Evolutionary conservation across 2,329 filamentous ascomycete species (phyloP).

Genomic region (Aspergillus ochraceus): DNA sequence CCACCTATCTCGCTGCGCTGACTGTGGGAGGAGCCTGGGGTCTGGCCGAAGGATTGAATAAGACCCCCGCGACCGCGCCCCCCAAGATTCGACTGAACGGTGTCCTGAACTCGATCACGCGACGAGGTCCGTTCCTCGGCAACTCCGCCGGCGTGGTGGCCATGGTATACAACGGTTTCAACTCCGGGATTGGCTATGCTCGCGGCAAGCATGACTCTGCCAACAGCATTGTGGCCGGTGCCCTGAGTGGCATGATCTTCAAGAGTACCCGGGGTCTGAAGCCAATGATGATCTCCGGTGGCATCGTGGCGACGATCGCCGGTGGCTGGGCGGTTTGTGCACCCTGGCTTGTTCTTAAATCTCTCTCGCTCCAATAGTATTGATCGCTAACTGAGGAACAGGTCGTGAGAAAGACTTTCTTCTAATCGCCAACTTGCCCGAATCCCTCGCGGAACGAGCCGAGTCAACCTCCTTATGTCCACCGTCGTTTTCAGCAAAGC

Average conservation of each 20-base stretch:
- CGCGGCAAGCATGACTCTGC: constrained; percentile 85
- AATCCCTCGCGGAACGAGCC: constrained; percentile 18
- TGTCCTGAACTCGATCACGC: constrained; percentile 89
- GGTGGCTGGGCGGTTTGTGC: constrained; percentile 86
- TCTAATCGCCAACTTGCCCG: constrained; percentile 35
- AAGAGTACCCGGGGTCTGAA: constrained; percentile 89
- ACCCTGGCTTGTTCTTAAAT: constrained; percentile 4
- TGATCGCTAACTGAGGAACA: constrained; percentile 26
- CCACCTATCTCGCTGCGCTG: constrained; percentile 88
- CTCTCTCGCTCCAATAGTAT: constrained; percentile 5
- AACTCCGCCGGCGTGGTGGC: constrained; percentile 96
- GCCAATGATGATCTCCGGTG: constrained; percentile 93
- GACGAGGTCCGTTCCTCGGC: constrained; percentile 89
- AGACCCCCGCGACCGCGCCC: constrained; percentile 67
- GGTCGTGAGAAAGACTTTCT: constrained; percentile 54
- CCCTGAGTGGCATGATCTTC: constrained; percentile 88
- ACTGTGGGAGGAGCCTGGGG: constrained; percentile 89
- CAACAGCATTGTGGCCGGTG: constrained; percentile 85
- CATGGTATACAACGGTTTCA: constrained; percentile 92
- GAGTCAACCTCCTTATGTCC: constrained; percentile 17
- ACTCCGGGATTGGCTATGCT: constrained; percentile 76
- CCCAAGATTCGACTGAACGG: constrained; percentile 93
- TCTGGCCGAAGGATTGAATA: constrained; percentile 80
- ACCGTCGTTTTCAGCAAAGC: constrained; percentile 26
- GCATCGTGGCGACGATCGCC: constrained; percentile 81